These are phyloP conservation scores for Neoboletus subvelutipes DNA, from an alignment of 768 basidiomycete genomes.

Conservation along the genomic window DNA sequence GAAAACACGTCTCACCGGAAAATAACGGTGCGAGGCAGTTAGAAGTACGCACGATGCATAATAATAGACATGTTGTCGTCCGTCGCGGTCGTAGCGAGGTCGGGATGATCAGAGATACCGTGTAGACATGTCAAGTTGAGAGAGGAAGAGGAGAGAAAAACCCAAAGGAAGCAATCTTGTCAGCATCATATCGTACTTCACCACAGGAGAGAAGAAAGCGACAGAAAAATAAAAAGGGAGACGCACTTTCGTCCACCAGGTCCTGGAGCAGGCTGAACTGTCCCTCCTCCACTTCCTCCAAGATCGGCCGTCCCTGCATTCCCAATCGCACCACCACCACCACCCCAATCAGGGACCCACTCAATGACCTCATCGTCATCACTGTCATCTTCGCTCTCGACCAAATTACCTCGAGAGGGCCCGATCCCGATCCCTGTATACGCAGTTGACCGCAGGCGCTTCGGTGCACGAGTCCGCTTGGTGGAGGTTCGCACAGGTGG, in stretches of 20 bases:
- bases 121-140: background rate
- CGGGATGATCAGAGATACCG: background rate
- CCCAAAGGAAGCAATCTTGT: background rate
- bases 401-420: slow-evolving; percentile 1
- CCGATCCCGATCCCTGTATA: background rate
- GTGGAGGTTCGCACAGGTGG: slow-evolving; percentile 10
- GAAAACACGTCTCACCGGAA: background rate
- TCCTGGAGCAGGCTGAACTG: slow-evolving; percentile 7
- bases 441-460: slow-evolving; percentile 18
- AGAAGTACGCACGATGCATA: background rate
- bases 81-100: background rate
- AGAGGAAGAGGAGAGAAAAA: background rate
- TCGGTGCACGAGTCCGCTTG: slow-evolving; percentile 23
- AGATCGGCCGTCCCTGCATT: background rate
- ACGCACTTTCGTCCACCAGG: slow-evolving; percentile 31
- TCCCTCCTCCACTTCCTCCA: slow-evolving; percentile 9
- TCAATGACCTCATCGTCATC: slow-evolving; percentile 31
- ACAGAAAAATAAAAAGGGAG: background rate
- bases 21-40: background rate
- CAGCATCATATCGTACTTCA: slow-evolving; percentile 9
- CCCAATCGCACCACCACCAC: background rate
- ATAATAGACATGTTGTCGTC: background rate
- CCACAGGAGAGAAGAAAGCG: background rate
- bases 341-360: slow-evolving; percentile 17
- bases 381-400: slow-evolving; percentile 32